Conservation (phyloP, 2,329 filamentous ascomycete genomes). For the Fusarium globosum region DNA sequence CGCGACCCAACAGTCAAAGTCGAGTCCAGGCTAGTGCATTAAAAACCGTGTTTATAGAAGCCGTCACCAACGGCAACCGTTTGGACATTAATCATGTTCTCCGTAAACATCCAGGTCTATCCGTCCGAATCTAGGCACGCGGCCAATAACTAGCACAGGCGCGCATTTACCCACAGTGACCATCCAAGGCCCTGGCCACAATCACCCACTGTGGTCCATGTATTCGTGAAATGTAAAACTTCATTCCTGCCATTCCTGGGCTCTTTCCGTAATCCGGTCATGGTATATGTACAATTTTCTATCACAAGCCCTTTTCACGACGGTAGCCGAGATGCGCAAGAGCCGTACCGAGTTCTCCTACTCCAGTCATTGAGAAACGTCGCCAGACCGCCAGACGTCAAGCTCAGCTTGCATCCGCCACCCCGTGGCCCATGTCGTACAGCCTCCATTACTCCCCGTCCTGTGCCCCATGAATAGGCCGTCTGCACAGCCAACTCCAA, state of each 20-base stretch:
- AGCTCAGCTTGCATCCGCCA: constrained; percentile 44
- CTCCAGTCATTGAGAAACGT: constrained; percentile 33
- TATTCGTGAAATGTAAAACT: constrained; percentile 39
- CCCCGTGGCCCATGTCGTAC: constrained; percentile 28
- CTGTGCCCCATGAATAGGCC: constrained; percentile 38
- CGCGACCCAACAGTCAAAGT: constrained; percentile 13
- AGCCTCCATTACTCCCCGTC: constrained; percentile 44
- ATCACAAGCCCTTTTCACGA: constrained; percentile 44
- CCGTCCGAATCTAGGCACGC: not conserved
- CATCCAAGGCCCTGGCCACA: not conserved
- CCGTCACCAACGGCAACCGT: constrained; percentile 39
- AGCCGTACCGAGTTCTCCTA: constrained; percentile 26
- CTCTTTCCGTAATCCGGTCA: constrained; percentile 51
- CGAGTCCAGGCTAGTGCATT: not conserved
- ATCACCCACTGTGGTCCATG: constrained; percentile 1
- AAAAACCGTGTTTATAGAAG: constrained; percentile 12
- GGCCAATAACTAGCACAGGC: not conserved
- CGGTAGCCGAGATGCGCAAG: constrained; percentile 39
- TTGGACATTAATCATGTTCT: constrained; percentile 5
- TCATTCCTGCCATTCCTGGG: constrained; percentile 46
- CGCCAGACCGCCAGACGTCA: constrained; percentile 30
- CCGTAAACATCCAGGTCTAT: constrained; percentile 5
- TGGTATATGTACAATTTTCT: constrained; percentile 57
- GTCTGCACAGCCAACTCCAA: constrained; percentile 51
- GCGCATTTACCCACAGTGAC: not conserved